Conservation (phyloP, 2,329 filamentous ascomycete genomes). For the Phialophora chinensis region DNA sequence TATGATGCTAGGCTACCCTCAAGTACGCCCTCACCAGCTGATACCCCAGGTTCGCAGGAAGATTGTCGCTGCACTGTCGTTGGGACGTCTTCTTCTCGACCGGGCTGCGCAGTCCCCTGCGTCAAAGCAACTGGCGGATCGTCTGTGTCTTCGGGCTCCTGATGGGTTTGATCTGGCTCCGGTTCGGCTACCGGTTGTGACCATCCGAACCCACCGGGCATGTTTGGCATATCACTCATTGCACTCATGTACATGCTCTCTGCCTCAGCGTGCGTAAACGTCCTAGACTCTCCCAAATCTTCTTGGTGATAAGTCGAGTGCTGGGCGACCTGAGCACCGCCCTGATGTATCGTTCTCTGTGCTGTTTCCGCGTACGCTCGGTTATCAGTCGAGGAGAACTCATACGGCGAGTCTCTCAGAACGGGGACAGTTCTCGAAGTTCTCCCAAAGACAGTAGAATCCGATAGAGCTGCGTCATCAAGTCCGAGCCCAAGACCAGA, state of each 20-base stretch:
- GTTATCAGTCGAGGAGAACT: constrained; percentile 24
- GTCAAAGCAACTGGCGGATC: constrained; percentile 2
- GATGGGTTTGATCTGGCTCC: not conserved
- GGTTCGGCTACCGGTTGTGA: constrained; percentile 10
- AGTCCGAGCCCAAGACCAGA: constrained; percentile 29
- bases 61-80: not conserved
- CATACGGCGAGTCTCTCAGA: constrained; percentile 16
- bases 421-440: constrained; percentile 8
- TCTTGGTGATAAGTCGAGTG: constrained; percentile 28
- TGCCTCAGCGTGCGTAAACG: constrained; percentile 58
- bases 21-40: constrained; percentile 30
- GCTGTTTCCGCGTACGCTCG: constrained; percentile 19
- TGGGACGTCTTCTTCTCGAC: not conserved
- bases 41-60: constrained; percentile 16
- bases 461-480: constrained; percentile 25
- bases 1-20: constrained; percentile 29
- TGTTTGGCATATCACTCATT: constrained; percentile 49
- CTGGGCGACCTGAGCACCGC: not conserved
- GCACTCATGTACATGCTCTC: constrained; percentile 63
- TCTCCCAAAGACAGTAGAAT: constrained; percentile 25
- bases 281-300: constrained; percentile 53
- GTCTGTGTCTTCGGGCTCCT: constrained; percentile 8
- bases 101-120: not conserved
- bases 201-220: constrained; percentile 35
- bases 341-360: not conserved